These are phyloP conservation scores for Ceratocystis cubensis DNA, from an alignment of 2,329 filamentous ascomycete species.

Conservation along the genomic window DNA sequence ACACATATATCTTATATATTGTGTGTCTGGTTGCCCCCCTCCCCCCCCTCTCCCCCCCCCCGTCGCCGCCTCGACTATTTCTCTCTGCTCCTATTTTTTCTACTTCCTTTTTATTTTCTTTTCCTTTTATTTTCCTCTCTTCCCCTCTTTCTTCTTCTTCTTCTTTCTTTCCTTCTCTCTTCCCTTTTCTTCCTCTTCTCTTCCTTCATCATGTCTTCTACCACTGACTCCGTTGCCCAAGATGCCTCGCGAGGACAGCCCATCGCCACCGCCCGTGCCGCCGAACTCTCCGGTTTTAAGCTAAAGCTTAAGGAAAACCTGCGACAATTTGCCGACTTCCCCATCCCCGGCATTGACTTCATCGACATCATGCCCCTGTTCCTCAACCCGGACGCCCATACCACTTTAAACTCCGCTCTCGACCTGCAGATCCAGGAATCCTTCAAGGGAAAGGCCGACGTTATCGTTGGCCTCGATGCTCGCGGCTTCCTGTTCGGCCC, in stretches of 20 bases:
- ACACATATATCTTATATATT: slow-evolving; percentile 1
- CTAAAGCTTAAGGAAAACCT: slow-evolving; percentile 59
- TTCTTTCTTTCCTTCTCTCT: slow-evolving; percentile 26
- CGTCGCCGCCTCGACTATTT: slow-evolving; percentile 7
- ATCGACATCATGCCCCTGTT: slow-evolving; percentile 98
- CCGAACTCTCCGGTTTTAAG: slow-evolving; percentile 57
- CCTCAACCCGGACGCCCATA: slow-evolving; percentile 60
- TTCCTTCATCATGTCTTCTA: slow-evolving; percentile 26
- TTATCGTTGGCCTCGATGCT: slow-evolving; percentile 86
- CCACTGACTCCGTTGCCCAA: slow-evolving; percentile 30
- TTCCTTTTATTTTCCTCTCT: slow-evolving; percentile 4
- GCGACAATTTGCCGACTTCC: slow-evolving; percentile 84
- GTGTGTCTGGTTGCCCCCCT: neutral
- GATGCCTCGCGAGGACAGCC: slow-evolving; percentile 53
- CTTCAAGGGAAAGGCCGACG: slow-evolving; percentile 60
- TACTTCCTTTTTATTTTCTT: slow-evolving; percentile 7
- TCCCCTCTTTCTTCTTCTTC: slow-evolving; percentile 20
- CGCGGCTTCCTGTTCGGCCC: slow-evolving; percentile 94
- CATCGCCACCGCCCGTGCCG: slow-evolving; percentile 47
- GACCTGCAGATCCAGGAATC: slow-evolving; percentile 64
- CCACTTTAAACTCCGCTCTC: slow-evolving; percentile 67
- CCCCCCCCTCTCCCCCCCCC: neutral
- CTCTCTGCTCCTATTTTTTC: slow-evolving; percentile 12
- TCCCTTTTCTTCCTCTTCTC: slow-evolving; percentile 24
- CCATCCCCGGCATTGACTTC: slow-evolving; percentile 82